Conservation (phyloP, 768 basidiomycete genomes). For the Dacryopinax spathularia region DNA sequence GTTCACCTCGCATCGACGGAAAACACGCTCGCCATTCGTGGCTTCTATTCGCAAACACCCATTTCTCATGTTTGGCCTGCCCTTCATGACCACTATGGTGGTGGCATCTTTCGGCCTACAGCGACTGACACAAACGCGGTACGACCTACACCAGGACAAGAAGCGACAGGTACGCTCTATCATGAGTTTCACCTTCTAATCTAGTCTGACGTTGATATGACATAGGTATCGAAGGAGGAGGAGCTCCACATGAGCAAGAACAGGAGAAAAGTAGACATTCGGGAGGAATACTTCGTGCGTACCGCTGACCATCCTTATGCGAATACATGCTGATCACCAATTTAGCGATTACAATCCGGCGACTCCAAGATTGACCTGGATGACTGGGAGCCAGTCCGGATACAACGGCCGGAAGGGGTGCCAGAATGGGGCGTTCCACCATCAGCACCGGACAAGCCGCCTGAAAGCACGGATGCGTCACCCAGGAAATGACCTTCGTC, state of each 20-base stretch:
- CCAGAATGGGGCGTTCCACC: conserved; percentile 89
- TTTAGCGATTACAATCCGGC: conserved; percentile 49
- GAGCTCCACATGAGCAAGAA: conserved; percentile 55
- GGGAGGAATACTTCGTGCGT: conserved; percentile 93
- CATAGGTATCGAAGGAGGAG: conserved; percentile 59
- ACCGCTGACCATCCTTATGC: not conserved
- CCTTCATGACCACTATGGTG: conserved; percentile 76
- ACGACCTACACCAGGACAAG: conserved; percentile 75
- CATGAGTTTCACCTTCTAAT: conserved; percentile 10
- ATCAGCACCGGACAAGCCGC: conserved; percentile 6
- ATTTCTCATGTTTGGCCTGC: conserved; percentile 53
- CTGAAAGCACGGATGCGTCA: not conserved
- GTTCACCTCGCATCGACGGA: not conserved
- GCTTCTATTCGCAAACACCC: not conserved
- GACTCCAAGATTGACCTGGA: conserved; percentile 34
- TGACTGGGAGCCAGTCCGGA: conserved; percentile 79
- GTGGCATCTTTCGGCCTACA: conserved; percentile 72
- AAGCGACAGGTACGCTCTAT: conserved; percentile 41
- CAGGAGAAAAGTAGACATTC: conserved; percentile 75
- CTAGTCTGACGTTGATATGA: not conserved
- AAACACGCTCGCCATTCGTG: not conserved
- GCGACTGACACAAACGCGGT: conserved; percentile 75
- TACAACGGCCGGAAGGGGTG: conserved; percentile 68
- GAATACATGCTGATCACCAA: not conserved
- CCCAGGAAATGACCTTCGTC: not conserved